Evolutionary conservation across 2,329 filamentous ascomycete genomes (phyloP).

Genomic region (Fusarium mangiferae): DNA sequence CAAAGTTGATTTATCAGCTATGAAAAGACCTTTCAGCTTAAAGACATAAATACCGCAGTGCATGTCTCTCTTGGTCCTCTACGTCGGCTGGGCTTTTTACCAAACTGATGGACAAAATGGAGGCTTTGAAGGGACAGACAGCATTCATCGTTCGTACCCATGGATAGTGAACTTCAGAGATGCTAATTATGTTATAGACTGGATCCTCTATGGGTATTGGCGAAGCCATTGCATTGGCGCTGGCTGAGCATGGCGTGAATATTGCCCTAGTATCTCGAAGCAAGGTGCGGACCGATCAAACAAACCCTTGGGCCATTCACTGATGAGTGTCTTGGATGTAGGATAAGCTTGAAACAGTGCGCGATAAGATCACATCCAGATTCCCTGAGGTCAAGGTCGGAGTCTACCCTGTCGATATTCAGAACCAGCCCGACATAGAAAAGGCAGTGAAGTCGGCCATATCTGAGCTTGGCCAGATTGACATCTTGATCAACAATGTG

Average conservation of each 20-base stretch:
- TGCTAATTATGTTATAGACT: not conserved
- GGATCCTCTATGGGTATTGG: conserved; percentile 24
- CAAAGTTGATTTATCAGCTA: not conserved
- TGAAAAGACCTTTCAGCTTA: accelerated
- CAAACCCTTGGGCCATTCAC: accelerated
- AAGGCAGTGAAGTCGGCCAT: not conserved
- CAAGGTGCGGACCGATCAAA: not conserved
- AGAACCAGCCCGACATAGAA: not conserved
- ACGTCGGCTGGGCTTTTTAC: accelerated
- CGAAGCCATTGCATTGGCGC: not conserved
- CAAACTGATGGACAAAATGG: not conserved
- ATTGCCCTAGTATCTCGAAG: not conserved
- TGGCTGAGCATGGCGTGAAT: conserved; percentile 1
- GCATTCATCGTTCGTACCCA: not conserved
- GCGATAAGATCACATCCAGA: not conserved
- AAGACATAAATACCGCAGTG: not conserved
- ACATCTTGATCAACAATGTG: conserved; percentile 29
- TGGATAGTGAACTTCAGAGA: accelerated
- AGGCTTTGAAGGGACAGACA: not conserved
- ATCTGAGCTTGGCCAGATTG: conserved; percentile 15
- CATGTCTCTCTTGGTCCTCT: accelerated
- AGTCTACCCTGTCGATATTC: not conserved
- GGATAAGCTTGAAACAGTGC: not conserved
- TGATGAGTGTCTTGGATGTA: not conserved
- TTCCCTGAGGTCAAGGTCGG: not conserved